A percentile compares a stretch with the other conserved stretches of the same genome.
These are phyloP conservation scores for Forsythia suspensa DNA, from an alignment of 257 asterid species.

Conservation along the genomic window DNA sequence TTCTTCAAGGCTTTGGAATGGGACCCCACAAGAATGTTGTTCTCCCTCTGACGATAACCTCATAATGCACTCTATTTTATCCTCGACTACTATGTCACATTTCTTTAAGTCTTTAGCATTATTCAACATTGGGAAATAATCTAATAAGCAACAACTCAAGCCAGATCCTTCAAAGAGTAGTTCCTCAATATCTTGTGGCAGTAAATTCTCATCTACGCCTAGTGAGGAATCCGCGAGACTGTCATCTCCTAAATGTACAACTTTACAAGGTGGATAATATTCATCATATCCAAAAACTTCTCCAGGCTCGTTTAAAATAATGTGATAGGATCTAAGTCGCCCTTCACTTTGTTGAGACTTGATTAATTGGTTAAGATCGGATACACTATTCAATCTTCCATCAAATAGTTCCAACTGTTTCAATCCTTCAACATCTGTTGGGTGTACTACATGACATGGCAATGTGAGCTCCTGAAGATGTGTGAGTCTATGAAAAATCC, in stretches of 20 bases:
- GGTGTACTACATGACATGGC: constrained; percentile 18
- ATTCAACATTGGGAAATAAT: constrained; percentile 21
- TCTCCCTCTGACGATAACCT: constrained; percentile 5
- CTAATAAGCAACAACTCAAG: constrained; percentile 17
- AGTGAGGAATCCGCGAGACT: background rate
- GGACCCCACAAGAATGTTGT: background rate
- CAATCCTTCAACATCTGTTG: constrained; percentile 29
- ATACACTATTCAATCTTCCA: constrained; percentile 23
- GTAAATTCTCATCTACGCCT: constrained; percentile 11
- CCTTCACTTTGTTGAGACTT: constrained; percentile 20
- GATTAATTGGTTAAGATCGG: constrained; percentile 24
- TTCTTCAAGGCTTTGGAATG: constrained; percentile 20
- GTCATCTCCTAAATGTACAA: background rate
- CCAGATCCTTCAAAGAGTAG: background rate
- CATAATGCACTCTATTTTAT: constrained; percentile 21
- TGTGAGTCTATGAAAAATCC: constrained; percentile 22
- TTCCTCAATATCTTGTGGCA: constrained; percentile 20
- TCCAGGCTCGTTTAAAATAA: constrained; percentile 17
- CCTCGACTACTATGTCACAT: constrained; percentile 9
- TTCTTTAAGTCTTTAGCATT: constrained; percentile 10
- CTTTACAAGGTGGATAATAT: constrained; percentile 14
- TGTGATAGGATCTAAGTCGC: constrained; percentile 25
- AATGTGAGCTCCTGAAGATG: constrained; percentile 27
- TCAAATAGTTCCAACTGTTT: constrained; percentile 23
- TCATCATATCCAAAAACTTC: constrained; percentile 18